Evolutionary conservation across 2,329 filamentous ascomycete genomes (phyloP).

Genomic region (Cytospora piceae): DNA sequence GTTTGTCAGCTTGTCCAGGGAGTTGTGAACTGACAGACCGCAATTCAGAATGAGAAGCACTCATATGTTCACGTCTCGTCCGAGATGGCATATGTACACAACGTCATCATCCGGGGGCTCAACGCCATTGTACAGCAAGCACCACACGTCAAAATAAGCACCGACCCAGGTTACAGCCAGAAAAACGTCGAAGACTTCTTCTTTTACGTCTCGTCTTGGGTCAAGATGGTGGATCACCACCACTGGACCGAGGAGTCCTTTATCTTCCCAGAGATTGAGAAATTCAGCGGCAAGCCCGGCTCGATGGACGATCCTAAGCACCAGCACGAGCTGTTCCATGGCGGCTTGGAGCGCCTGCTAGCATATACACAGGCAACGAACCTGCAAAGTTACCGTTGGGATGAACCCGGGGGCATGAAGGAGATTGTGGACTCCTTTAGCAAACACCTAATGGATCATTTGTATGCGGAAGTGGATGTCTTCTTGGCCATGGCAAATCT

Average conservation of each 20-base stretch:
- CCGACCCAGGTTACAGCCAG: slow-evolving; percentile 16
- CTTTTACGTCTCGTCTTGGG: slow-evolving; percentile 39
- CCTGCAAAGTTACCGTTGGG: slow-evolving; percentile 34
- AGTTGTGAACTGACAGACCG: neutral
- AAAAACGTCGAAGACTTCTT: slow-evolving; percentile 33
- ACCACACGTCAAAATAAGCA: slow-evolving; percentile 33
- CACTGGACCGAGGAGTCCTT: slow-evolving; percentile 40
- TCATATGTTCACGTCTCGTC: slow-evolving; percentile 24
- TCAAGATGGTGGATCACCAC: slow-evolving; percentile 42
- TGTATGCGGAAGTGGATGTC: slow-evolving; percentile 37
- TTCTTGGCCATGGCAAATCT: slow-evolving; percentile 34
- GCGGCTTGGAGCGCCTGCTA: slow-evolving; percentile 35
- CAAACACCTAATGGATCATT: slow-evolving; percentile 34
- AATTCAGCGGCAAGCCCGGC: slow-evolving; percentile 36
- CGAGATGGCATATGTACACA: slow-evolving; percentile 39
- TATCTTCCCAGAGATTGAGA: slow-evolving; percentile 42
- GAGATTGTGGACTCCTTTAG: slow-evolving; percentile 35
- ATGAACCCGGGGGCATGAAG: slow-evolving; percentile 34
- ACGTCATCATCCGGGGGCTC: slow-evolving; percentile 39
- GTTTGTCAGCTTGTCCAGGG: neutral
- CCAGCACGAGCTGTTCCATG: slow-evolving; percentile 42
- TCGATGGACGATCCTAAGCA: slow-evolving; percentile 40
- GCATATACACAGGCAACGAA: slow-evolving; percentile 35
- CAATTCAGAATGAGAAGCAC: slow-evolving; percentile 15
- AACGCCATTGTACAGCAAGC: slow-evolving; percentile 42